phyloP scores from a whole-genome alignment of 768 basidiomycete species.

The Candolleomyces aberdarensis region DNA sequence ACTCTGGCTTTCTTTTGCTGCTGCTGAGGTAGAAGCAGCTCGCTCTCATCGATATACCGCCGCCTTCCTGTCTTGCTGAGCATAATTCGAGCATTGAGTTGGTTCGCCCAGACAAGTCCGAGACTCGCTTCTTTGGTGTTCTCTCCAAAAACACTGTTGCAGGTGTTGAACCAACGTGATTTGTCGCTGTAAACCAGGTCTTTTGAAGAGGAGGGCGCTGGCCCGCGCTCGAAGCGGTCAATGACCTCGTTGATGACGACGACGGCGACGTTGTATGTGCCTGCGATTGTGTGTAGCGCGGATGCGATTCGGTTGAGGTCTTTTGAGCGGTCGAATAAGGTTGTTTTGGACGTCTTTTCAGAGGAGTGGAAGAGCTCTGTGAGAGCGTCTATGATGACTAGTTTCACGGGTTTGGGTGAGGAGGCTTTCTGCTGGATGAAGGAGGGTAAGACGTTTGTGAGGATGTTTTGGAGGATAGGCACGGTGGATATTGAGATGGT shows the following conservation, averaged over 20 bases:
- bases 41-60: slow-evolving; percentile 44
- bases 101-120: slow-evolving; percentile 93
- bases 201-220: not conserved
- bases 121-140: slow-evolving; percentile 75
- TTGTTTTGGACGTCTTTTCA: slow-evolving; percentile 54
- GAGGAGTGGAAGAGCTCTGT: slow-evolving; percentile 77
- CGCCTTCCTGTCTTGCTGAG: slow-evolving; percentile 73
- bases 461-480: slow-evolving; percentile 49
- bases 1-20: slow-evolving; percentile 20
- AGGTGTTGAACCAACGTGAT: slow-evolving; percentile 71
- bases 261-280: slow-evolving; percentile 61
- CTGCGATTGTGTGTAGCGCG: slow-evolving; percentile 69
- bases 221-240: slow-evolving; percentile 54
- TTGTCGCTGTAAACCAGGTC: slow-evolving; percentile 69
- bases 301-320: slow-evolving; percentile 65
- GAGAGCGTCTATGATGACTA: slow-evolving; percentile 86
- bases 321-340: slow-evolving; percentile 71
- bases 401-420: slow-evolving; percentile 56
- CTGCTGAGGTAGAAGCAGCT: slow-evolving; percentile 3
- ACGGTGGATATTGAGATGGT: slow-evolving; percentile 57
- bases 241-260: slow-evolving; percentile 88
- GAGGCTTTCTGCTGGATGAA: slow-evolving; percentile 38
- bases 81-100: slow-evolving; percentile 83
- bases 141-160: slow-evolving; percentile 55
- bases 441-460: slow-evolving; percentile 51